Evolutionary conservation across 179 eudicot species (phyloP), one percentile per base, ranked within the genome.

Genomic region (Sideroxylon spinosum): DNA sequence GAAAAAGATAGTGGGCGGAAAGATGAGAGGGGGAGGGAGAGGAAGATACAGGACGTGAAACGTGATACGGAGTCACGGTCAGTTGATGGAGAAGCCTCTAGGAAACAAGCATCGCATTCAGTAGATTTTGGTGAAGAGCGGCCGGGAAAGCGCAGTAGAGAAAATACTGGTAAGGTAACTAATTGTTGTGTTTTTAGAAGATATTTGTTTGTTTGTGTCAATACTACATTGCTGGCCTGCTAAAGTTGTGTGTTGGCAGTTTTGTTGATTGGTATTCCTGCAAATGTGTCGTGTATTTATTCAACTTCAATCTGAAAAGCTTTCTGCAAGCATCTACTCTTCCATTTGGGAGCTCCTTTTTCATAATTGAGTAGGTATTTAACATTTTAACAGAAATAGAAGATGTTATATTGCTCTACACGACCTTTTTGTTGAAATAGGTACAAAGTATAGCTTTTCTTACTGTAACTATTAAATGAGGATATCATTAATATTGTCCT

Each of bases 111-210:
- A 37, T 37, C 44, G 5, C 44, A 37, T 37, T 37, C 44, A 37
- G 44, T 37, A 37, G 44, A 37, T 37, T 37, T 37, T 37, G 78
- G 67, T 48, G 90, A 87, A 55, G 92, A 90, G 66, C 86, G 85
- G 75, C 86, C 75, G 26, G 86, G 84, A n/a, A 94, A 89, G 77
- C 84, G 83, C n/a, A 73, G 81, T 75, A 84, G 76, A 84, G 91
- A 88, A 84, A 90, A 81, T 85, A 74, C 88, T 86, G 98, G 97
- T 94, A 92, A 87, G 92, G 86, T 85, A 85, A 48, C 66, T 77
- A 84, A 37, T 37, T 37, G 69, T 67, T 71, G 80, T 82, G 78
- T 74, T 62, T 74, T 53, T 49, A 23, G 7, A 57, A 60, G 44
- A 37, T 3, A 37, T 37, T 37, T 37, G 44, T 37, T 37, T 37